A percentile compares a stretch with the other conserved stretches of the same genome.
Evolutionary conservation across 1,284 basidiomycete species (phyloP).

Genomic region (Takashimella tepidaria): DNA sequence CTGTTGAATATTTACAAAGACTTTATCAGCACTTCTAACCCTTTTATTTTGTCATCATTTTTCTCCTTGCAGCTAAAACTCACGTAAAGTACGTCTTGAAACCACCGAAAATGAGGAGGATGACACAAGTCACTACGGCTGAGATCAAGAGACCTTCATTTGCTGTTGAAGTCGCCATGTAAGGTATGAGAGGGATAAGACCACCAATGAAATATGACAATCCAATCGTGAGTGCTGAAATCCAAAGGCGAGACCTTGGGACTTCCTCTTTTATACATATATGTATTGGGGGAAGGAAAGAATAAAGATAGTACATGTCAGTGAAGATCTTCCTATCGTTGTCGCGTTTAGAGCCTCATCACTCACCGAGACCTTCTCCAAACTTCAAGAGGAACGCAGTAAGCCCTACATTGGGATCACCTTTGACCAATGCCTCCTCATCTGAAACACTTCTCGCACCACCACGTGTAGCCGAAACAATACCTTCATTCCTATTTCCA

Average conservation of each 20-base stretch:
- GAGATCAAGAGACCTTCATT: constrained; percentile 45
- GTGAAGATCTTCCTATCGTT: not conserved
- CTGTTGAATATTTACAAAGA: constrained; percentile 14
- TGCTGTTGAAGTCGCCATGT: constrained; percentile 69
- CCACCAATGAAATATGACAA: constrained; percentile 69
- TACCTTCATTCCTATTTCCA: constrained; percentile 26
- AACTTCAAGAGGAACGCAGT: constrained; percentile 91
- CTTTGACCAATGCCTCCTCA: constrained; percentile 59
- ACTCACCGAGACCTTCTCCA: constrained; percentile 75
- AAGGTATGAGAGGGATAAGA: constrained; percentile 80
- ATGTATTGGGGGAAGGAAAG: not conserved
- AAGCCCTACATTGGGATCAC: constrained; percentile 59
- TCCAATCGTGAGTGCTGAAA: constrained; percentile 91
- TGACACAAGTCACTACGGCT: constrained; percentile 64
- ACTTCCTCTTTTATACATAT: constrained; percentile 63
- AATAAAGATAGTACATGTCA: not conserved
- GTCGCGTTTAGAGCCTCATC: not conserved
- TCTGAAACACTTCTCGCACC: constrained; percentile 51
- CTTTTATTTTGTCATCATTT: not conserved
- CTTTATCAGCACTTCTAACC: not conserved
- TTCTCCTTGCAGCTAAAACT: constrained; percentile 8
- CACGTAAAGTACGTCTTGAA: constrained; percentile 79
- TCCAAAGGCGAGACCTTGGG: constrained; percentile 62
- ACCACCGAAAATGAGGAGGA: constrained; percentile 83
- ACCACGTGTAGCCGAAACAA: constrained; percentile 44